These are phyloP conservation scores for Lepiota brunneoincarnata DNA, from an alignment of 768 basidiomycete genomes.

Conservation along the genomic window DNA sequence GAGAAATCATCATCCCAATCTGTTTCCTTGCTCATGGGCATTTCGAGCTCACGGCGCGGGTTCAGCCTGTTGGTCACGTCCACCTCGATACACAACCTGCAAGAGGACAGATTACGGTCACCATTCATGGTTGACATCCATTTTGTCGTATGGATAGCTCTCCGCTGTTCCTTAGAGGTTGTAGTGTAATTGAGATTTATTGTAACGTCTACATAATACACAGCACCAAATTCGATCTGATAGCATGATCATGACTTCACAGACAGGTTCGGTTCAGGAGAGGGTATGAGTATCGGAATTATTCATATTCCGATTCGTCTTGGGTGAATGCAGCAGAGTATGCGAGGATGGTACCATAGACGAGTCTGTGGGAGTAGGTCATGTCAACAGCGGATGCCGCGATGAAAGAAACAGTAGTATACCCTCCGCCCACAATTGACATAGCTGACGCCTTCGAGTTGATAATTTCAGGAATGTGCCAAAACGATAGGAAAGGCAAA, in stretches of 20 bases:
- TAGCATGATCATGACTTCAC: background rate
- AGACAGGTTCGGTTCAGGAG: background rate
- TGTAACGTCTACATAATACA: constrained; percentile 16
- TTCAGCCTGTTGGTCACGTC: constrained; percentile 29
- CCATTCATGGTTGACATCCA: constrained; percentile 8
- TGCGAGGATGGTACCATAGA: constrained; percentile 88
- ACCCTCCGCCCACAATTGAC: constrained; percentile 94
- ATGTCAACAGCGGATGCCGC: constrained; percentile 4
- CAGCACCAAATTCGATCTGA: background rate
- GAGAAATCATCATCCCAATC: constrained; percentile 51
- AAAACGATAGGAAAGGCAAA: constrained; percentile 91
- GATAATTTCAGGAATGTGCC: constrained; percentile 89
- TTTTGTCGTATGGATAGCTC: background rate
- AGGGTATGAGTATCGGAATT: constrained; percentile 16
- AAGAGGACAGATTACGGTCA: constrained; percentile 38
- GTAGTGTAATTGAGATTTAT: constrained; percentile 10
- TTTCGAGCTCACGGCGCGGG: constrained; percentile 53
- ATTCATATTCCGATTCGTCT: constrained; percentile 82
- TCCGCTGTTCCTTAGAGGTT: background rate
- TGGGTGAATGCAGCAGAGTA: constrained; percentile 83
- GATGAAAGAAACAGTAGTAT: constrained; percentile 27
- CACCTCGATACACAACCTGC: constrained; percentile 32
- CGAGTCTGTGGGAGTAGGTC: constrained; percentile 46
- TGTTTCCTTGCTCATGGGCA: constrained; percentile 73
- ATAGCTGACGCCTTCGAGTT: constrained; percentile 82